Evolutionary conservation across 139 green algal species (phyloP).

Genomic region (Coelastrella sp.): DNA sequence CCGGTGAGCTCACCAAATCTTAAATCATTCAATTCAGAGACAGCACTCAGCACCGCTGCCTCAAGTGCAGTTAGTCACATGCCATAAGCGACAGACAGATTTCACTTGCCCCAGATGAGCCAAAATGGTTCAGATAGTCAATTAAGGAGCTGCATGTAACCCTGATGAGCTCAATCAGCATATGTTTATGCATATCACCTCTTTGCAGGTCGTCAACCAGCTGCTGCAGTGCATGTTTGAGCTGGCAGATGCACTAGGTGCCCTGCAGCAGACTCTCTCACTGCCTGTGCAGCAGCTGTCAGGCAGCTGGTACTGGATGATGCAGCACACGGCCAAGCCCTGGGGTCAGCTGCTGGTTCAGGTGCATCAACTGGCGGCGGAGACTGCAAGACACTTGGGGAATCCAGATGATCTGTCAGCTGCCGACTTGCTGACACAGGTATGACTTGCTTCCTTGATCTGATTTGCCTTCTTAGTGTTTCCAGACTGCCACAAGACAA

Average conservation of each 20-base stretch:
- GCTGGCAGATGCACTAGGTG: constrained; percentile 14
- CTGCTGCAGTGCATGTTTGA: constrained; percentile 37
- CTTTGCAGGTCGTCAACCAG: constrained; percentile 7
- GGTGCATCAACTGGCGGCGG: constrained; percentile 9
- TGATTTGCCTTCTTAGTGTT: background rate
- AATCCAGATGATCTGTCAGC: background rate
- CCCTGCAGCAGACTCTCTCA: constrained; percentile 32
- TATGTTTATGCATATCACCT: background rate
- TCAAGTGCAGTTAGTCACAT: background rate
- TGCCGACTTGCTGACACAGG: background rate
- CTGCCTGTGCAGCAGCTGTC: background rate
- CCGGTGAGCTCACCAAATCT: background rate
- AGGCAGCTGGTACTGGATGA: constrained; percentile 40
- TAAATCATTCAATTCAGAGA: background rate
- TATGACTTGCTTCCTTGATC: background rate
- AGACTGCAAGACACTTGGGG: background rate
- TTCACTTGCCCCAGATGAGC: no score
- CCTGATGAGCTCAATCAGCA: background rate
- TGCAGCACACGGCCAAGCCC: background rate
- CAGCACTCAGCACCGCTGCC: background rate
- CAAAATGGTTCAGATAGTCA: background rate
- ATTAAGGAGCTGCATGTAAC: background rate
- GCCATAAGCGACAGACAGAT: no score
- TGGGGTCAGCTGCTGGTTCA: background rate
- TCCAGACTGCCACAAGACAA: background rate